Evolutionary conservation across 176 grass and related monocot genomes (phyloP).

Genomic region (Zizania latifolia): DNA sequence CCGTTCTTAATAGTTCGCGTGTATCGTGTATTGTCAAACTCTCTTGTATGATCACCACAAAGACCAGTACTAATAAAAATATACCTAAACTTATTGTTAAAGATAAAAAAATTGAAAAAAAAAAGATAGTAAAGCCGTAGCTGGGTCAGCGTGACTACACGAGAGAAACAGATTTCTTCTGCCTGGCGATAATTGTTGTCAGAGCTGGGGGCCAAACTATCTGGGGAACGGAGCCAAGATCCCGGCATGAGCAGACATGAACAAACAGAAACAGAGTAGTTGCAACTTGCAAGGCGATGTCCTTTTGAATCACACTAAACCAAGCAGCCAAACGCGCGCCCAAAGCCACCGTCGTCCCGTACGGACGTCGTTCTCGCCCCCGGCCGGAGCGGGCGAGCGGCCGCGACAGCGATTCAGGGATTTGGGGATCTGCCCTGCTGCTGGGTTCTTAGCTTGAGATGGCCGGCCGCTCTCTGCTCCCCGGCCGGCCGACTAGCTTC

Average conservation of each 20-base stretch:
- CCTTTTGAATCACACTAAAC: neutral
- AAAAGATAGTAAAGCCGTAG: too few species aligned
- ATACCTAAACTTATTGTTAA: too few species aligned
- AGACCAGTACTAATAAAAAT: too few species aligned
- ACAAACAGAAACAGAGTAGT: neutral
- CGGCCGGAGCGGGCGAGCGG: neutral
- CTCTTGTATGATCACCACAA: too few species aligned
- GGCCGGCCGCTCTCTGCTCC: constrained; percentile 17
- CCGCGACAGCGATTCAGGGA: constrained; percentile 20
- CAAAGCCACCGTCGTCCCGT: neutral
- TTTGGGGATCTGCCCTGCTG: neutral
- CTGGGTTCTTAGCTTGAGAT: neutral
- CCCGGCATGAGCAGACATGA: constrained; percentile 1
- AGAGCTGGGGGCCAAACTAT: neutral
- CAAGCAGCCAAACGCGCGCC: neutral
- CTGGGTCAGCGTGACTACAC: neutral
- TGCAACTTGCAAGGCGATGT: neutral
- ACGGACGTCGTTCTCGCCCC: neutral
- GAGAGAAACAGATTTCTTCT: too few species aligned
- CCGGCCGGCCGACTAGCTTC: neutral
- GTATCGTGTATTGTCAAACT: too few species aligned
- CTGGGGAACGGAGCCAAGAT: neutral
- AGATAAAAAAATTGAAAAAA: too few species aligned
- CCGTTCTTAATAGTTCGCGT: neutral
- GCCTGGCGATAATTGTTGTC: neutral